phyloP scores from a whole-genome alignment of 2,329 filamentous ascomycete species.

The Pyricularia grisea region DNA sequence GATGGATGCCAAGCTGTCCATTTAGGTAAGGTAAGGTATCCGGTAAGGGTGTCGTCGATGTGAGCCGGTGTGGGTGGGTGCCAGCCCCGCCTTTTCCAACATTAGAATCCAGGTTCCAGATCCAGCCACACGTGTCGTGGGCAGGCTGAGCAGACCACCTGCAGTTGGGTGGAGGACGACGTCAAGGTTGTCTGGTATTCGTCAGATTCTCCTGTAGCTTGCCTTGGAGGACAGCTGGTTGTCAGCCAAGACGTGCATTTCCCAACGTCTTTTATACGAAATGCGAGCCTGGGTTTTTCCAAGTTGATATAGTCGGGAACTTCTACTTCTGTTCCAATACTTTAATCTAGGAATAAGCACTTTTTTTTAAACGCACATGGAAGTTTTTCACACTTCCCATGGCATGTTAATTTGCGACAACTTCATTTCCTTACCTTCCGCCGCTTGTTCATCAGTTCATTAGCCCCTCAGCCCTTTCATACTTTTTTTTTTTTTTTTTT shows the following conservation, averaged over 20 bases:
- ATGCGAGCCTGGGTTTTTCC: background rate
- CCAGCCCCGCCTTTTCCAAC: background rate
- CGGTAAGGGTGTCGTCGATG: too few relatives aligned
- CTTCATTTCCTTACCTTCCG: background rate
- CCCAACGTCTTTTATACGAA: background rate
- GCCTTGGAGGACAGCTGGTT: background rate
- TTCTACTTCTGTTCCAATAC: background rate
- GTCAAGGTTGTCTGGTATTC: background rate
- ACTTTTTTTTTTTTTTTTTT: background rate
- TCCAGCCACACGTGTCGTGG: background rate
- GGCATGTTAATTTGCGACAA: background rate
- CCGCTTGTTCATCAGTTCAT: background rate
- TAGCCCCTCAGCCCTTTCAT: background rate
- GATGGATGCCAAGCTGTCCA: conserved; percentile 1
- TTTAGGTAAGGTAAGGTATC: background rate
- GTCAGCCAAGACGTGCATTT: background rate
- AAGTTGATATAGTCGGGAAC: background rate
- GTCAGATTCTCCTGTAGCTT: background rate
- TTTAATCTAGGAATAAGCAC: background rate
- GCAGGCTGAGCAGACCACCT: background rate
- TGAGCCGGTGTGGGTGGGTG: too few relatives aligned
- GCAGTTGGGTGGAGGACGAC: background rate
- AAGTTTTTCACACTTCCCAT: background rate
- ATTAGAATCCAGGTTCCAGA: background rate
- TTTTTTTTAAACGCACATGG: background rate